Base-by-base conservation (phyloP, 352 stramenopile species). In the Plasmopara viticola region DNA sequence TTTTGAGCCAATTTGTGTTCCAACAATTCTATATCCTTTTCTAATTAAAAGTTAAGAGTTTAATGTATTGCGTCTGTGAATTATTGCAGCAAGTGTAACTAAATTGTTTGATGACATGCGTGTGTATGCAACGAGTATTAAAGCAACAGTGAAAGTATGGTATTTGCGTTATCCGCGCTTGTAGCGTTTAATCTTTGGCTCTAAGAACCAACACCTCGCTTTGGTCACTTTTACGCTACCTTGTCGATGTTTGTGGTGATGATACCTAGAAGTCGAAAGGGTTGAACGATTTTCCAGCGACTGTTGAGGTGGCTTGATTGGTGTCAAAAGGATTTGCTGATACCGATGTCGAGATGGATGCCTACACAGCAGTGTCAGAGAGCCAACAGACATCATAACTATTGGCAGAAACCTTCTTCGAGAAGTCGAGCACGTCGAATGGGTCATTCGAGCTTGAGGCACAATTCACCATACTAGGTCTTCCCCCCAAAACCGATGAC, bases 201-300 rank as follows among this genome's bases (percentile, higher is more conserved):
- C 20, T 25, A 25, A 25, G 3, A 25, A 25, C 20, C 20, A 25
- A 25, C 20, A 25, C 20, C 20, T 25, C 20, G 20, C 20, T 25
- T 25, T 25, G 1, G 3, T 25, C 20, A 25, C 20, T 25, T 3
- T 25, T 25, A 25, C 20, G 1, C 20, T 25, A 25, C 20, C 20
- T 25, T 25, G 20, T 25, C 20, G 20, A 25, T 25, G 20, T 25
- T 25, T 25, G 20, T 25, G 20, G 20, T 25, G 20, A 25, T 42
- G 12, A 41, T 15, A 13, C 13, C 37, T 68, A 82, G 15, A 79
- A 65, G 40, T 83, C 72, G 44, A 83, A 83, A 17, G 72, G 72
- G 40, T 83, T 83, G 44, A 72, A 78, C 13, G 72, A 68, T 50
- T 65, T 70, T 33, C 45, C 63, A 41, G 54, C n/a, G 14, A 51